Evolutionary conservation across 2,329 filamentous ascomycete species (phyloP).

Genomic region (Alternaria gansuensis): DNA sequence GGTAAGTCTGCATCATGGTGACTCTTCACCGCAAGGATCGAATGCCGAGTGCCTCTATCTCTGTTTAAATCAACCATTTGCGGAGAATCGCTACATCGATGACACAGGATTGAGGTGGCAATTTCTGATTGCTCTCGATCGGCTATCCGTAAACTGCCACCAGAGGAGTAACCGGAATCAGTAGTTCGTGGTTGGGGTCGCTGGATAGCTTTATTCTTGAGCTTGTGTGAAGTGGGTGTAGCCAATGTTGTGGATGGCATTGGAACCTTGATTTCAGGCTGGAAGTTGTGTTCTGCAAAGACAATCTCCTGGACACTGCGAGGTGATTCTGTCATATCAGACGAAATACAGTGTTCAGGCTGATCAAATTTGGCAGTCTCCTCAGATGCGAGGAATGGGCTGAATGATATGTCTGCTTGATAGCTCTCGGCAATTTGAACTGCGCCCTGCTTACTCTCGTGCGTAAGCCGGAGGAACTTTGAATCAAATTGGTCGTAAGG

Average conservation of each 20-base stretch:
- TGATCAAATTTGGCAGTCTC: not conserved
- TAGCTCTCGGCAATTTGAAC: slow-evolving; percentile 41
- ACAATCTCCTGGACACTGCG: slow-evolving; percentile 38
- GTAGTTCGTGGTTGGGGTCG: slow-evolving; percentile 43
- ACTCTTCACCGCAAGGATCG: not conserved
- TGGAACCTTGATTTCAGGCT: slow-evolving; percentile 12
- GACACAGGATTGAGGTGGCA: slow-evolving; percentile 12
- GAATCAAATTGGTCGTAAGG: not conserved
- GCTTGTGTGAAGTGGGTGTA: slow-evolving; percentile 11
- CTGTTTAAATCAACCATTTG: slow-evolving; percentile 9
- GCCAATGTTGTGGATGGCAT: slow-evolving; percentile 20
- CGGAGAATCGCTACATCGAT: slow-evolving; percentile 16
- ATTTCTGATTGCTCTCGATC: slow-evolving; percentile 24
- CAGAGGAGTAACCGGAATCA: slow-evolving; percentile 55
- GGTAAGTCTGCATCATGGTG: not conserved
- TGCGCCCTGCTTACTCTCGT: slow-evolving; percentile 32
- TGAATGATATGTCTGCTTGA: slow-evolving; percentile 40
- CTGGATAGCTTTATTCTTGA: slow-evolving; percentile 16
- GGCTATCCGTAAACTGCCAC: slow-evolving; percentile 38
- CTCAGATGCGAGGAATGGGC: slow-evolving; percentile 32
- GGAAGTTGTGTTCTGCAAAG: slow-evolving; percentile 26
- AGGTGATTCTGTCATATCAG: slow-evolving; percentile 24
- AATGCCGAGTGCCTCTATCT: not conserved
- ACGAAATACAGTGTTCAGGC: slow-evolving; percentile 16
- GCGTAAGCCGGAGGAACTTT: slow-evolving; percentile 30